Evolutionary conservation across 164 flowering plant species (phyloP), one percentile per base, ranked within the genome.

Genomic region (Buxus sempervirens): DNA sequence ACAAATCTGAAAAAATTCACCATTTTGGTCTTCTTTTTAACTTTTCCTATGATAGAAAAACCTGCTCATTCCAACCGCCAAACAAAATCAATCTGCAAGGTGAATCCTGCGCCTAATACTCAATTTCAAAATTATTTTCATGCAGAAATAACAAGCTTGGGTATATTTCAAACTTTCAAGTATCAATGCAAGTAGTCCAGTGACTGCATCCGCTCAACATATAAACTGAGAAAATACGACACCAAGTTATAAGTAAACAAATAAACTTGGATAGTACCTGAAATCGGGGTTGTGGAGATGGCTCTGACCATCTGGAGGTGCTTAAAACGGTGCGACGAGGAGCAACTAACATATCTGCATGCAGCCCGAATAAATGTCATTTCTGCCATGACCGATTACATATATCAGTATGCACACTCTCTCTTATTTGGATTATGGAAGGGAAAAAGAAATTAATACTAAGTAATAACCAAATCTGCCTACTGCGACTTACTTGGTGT

Each of bases 291-390:
- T 2, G 69, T 64, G 21, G 80, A 79, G 51, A 82, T 58, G 23
- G 55, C 36, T 70, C 81, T 65, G 42, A 62, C 55, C 42, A 64
- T 51, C 64, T 51, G 65, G 13, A 68, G 51, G 27, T 58, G 70
- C 21, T 18, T 63, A 24, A 42, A 53, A 51, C 20, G 58, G 53
- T 42, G 58, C 8, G 76, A 66, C 24, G 70, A 51, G 18, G 64
- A 72, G 42, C 41, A 67, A 54, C 58, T 61, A 13, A 75, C 28
- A 24, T 78, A 76, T 19, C 76, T 66, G 23, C 73, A 63, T 10
- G 63, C 70, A 38, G 62, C 62, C 28, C 71, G 65, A 45, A 58
- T 59, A 16, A 73, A 64, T 55, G 66, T 82, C 85, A 80, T 82
- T 69, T 69, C 73, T 58, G 58, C 70, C 54, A 64, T 24, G 60